Conservation (phyloP, 108 stramenopile genomes). For the Mediolabrus comicus region DNA sequence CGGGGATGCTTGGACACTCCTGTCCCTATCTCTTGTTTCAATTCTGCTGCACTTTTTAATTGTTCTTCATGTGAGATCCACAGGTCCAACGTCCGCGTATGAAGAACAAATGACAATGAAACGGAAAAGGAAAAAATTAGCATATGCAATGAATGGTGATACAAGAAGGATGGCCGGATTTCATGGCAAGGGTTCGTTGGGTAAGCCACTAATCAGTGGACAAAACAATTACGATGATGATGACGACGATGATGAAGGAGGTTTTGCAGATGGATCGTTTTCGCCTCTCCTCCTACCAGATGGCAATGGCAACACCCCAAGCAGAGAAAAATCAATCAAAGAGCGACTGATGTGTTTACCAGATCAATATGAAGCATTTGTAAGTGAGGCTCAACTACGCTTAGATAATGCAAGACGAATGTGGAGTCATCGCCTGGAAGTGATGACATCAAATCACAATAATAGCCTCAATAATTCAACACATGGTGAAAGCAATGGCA, state of each 20-base stretch:
- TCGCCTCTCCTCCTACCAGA: slow-evolving; percentile 36
- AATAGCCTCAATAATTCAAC: slow-evolving; percentile 11
- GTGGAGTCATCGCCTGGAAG: slow-evolving; percentile 45
- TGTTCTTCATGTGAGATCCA: slow-evolving; percentile 75
- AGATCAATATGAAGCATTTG: slow-evolving; percentile 41
- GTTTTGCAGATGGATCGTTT: slow-evolving; percentile 17
- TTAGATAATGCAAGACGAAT: slow-evolving; percentile 36
- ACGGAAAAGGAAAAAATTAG: slow-evolving; percentile 41
- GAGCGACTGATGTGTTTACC: slow-evolving; percentile 39
- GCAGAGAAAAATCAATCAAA: slow-evolving; percentile 21
- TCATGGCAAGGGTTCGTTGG: background rate
- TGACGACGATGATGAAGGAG: slow-evolving; percentile 18
- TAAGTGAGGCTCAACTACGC: slow-evolving; percentile 36
- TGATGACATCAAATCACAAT: slow-evolving; percentile 22
- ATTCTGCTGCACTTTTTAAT: slow-evolving; percentile 70
- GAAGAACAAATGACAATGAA: slow-evolving; percentile 25
- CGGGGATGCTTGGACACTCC: slow-evolving; percentile 51
- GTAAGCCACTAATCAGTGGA: slow-evolving; percentile 13
- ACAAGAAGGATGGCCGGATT: slow-evolving; percentile 5
- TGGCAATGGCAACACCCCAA: slow-evolving; percentile 15
- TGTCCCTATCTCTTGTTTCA: slow-evolving; percentile 54
- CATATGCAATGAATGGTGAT: slow-evolving; percentile 35
- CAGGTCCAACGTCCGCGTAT: slow-evolving; percentile 59
- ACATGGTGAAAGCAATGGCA: slow-evolving; percentile 8
- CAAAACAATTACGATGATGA: slow-evolving; percentile 17